Base-by-base conservation (phyloP, 805 yeast species). In the Lipomyces lipofer region DNA sequence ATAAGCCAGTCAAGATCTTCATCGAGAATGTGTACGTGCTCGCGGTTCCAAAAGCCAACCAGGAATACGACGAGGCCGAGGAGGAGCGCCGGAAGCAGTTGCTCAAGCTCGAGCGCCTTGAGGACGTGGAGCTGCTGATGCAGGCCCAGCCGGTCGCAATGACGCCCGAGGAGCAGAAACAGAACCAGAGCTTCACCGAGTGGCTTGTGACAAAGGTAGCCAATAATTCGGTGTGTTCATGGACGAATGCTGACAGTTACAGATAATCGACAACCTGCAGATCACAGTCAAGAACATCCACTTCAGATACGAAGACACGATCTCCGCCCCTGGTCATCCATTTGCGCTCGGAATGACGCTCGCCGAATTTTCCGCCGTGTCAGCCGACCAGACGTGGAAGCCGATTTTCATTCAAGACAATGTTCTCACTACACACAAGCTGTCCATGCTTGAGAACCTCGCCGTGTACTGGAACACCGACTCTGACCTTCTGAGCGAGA, bases 251-350 rank as follows among this genome's bases (percentile, higher is more conserved):
- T 28, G 32, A 7, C 12, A 12, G 12, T 12, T 25, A 29, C 38
- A 55, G 58, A 56, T 58, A 35, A 85, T 92, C 22, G 98, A 94
- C 69, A 94, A 94, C 67, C 73, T 95, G 49, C 99, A 94, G 69
- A 79, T 94, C 10, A 87, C 96, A 1, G 88, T 94, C 60, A 88
- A 84, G 64, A 89, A 88, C 66, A 94, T 94, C 59, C 99, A 94
- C 69, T 70, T 94, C 19, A 78, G 99, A 53, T 94, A 91, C 66
- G 99, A 95, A 66, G 99, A 94, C 71, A 78, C 76, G 54, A 73
- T 78, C 5, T 74, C 79, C 39, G 83, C 88, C 60, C 84, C 95
- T 0, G 85, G 83, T 44, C 75, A 70, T 53, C 95, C 97, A 2
- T 88, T 87, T 62, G 77, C 97, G 0, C 71, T 90, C 35, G 99